A percentile compares a stretch with the other conserved stretches of the same genome.
These are phyloP conservation scores for Entomortierella beljakovae DNA, from an alignment of 192 early-diverging fungal genomes.

Conservation along the genomic window DNA sequence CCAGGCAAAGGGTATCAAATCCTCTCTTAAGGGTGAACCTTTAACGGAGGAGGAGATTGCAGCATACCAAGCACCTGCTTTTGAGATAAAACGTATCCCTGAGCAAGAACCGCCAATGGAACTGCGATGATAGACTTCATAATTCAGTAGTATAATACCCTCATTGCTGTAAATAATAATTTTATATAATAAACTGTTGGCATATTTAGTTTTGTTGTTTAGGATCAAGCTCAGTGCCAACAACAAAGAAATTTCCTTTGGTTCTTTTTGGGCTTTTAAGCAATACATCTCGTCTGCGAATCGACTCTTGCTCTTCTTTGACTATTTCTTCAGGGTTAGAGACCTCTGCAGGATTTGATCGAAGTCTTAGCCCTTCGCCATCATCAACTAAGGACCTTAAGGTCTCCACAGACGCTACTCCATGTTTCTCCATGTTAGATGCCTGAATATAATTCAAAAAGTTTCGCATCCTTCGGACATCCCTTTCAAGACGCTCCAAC, in stretches of 20 bases:
- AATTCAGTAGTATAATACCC: too few species aligned
- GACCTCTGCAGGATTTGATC: not conserved
- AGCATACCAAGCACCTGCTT: constrained; percentile 48
- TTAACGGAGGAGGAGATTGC: constrained; percentile 36
- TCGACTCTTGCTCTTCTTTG: constrained; percentile 1
- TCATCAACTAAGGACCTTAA: constrained; percentile 48
- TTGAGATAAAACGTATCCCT: constrained; percentile 53
- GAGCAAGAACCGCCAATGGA: constrained; percentile 59
- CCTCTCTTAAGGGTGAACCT: constrained; percentile 22
- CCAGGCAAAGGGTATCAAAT: constrained; percentile 16
- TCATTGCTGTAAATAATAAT: constrained; percentile 4
- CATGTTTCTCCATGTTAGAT: constrained; percentile 1
- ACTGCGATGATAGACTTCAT: constrained; percentile 49
- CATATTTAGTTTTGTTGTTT: constrained; percentile 18
- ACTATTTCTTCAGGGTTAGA: not conserved
- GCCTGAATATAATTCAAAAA: constrained; percentile 39
- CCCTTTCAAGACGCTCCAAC: constrained; percentile 21
- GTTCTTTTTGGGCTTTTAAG: constrained; percentile 17
- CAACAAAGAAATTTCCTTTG: constrained; percentile 51
- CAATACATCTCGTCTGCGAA: constrained; percentile 16
- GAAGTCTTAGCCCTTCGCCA: constrained; percentile 22
- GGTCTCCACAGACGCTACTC: constrained; percentile 6
- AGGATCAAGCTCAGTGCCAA: constrained; percentile 23
- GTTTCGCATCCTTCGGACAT: constrained; percentile 37
- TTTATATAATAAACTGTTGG: not conserved